Evolutionary conservation across 768 basidiomycete species (phyloP), one percentile per base, ranked within the genome.

Genomic region (Termitomyces sp.): DNA sequence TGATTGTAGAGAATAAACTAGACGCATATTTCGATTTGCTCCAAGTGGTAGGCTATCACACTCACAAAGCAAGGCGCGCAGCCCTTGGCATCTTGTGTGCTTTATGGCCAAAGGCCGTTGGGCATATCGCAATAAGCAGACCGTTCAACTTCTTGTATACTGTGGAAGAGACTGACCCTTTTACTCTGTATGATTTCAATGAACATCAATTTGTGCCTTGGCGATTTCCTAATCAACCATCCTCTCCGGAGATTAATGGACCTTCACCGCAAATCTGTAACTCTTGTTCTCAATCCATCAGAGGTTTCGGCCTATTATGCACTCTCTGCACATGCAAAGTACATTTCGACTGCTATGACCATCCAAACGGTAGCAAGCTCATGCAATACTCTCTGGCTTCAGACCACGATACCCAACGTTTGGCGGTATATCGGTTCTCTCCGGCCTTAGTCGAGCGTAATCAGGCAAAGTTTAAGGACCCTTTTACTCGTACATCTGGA

Each of bases 271-370:
- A 73, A 48, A 73, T 77, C 36, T 94, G 91, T 66, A 75, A 77
- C 13, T 78, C 77, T 16, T 93, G 90, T 65, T 68, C 72, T 15
- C 75, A 73, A 27, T 62, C 70, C 13, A 80, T 93, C 46, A 67
- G 69, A 44, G 90, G 86, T n/a, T 90, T 89, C 66, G 88, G 85
- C 6, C 73, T 95, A 6, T 69, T 86, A 12, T 93, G 91, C 66
- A 79, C 87, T 0, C 78, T 86, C 51, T 92, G 91, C 70, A 76
- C 81, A 68, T 87, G 84, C 59, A 72, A 78, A 1, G 82, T 90
- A 7, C 92, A 95, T 69, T 83, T 91, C 58, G 84, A 86, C 62
- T 95, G 92, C 73, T 92, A 91, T 65, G 85, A 89, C 63, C 78
- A 85, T 59, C 81, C 84, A 6, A 81, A 82, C 51, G 89, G 88